These are phyloP conservation scores for Kalmanozyma brasiliensis DNA, from an alignment of 1,284 basidiomycete genomes.

Conservation along the genomic window DNA sequence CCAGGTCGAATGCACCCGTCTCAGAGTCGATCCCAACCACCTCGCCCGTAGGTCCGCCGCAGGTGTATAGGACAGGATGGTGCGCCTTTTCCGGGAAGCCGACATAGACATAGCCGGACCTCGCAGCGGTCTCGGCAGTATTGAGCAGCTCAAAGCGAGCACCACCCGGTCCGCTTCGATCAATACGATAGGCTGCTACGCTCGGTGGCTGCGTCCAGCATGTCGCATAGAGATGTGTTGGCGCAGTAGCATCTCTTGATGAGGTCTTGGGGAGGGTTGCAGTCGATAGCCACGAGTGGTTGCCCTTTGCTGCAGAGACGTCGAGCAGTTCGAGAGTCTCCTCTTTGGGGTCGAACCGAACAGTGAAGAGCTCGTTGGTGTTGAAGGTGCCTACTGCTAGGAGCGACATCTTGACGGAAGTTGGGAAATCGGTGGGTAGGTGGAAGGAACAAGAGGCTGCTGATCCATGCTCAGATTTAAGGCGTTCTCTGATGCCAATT, in stretches of 20 bases:
- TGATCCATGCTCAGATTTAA: conserved; percentile 14
- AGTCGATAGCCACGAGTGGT: conserved; percentile 54
- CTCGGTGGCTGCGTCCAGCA: conserved; percentile 53
- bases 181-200: conserved; percentile 47
- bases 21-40: conserved; percentile 62
- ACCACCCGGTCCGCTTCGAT: conserved; percentile 3
- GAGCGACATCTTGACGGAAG: conserved; percentile 19
- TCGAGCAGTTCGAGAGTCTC: conserved; percentile 34
- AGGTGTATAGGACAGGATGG: conserved; percentile 67
- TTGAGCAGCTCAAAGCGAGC: conserved; percentile 40
- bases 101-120: conserved; percentile 52
- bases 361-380: conserved; percentile 48
- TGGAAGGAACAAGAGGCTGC: not conserved
- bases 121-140: conserved; percentile 45
- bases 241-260: not conserved
- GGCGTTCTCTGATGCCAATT: too few relatives aligned
- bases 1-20: conserved; percentile 59
- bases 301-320: conserved; percentile 41
- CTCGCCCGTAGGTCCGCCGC: conserved; percentile 69
- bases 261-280: conserved; percentile 15
- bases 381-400: conserved; percentile 53
- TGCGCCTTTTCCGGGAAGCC: conserved; percentile 26
- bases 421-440: not conserved
- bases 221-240: conserved; percentile 47
- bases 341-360: conserved; percentile 34